phyloP scores from a whole-genome alignment of 768 basidiomycete species.

The Leccinum sublutescens region DNA sequence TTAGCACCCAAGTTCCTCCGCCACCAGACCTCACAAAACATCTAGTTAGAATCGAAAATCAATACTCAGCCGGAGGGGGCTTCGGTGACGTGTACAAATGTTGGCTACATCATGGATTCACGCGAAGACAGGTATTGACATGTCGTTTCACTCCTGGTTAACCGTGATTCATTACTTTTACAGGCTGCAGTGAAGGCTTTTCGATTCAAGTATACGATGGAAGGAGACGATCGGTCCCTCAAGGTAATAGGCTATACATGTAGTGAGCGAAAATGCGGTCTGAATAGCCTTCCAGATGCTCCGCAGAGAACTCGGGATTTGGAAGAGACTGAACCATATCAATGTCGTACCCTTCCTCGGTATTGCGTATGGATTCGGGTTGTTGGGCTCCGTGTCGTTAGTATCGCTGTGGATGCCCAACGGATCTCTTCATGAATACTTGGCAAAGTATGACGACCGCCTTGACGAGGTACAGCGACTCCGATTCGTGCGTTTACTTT shows the following conservation, averaged over 20 bases:
- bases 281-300: not conserved
- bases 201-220: not conserved
- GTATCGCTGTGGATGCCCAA: not conserved
- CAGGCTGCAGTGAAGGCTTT: slow-evolving; percentile 1
- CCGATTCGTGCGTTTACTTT: not conserved
- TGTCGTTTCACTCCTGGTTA: not conserved
- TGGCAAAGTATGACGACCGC: not conserved
- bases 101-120: too few species aligned
- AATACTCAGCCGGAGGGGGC: too few species aligned
- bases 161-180: not conserved
- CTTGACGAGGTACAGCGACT: not conserved
- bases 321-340: not conserved
- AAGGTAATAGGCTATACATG: not conserved
- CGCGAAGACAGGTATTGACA: not conserved
- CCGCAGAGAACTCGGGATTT: not conserved
- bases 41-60: too few species aligned
- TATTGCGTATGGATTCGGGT: not conserved
- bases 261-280: not conserved
- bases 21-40: too few species aligned
- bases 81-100: too few species aligned
- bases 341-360: not conserved
- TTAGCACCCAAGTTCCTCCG: too few species aligned
- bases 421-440: not conserved
- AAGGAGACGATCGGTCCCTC: not conserved
- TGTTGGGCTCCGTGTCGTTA: not conserved